Percentiles rank a stretch among this genome's conserved stretches.
phyloP scores from a whole-genome alignment of 78 protist species.

The Dictyostelium purpureum region DNA sequence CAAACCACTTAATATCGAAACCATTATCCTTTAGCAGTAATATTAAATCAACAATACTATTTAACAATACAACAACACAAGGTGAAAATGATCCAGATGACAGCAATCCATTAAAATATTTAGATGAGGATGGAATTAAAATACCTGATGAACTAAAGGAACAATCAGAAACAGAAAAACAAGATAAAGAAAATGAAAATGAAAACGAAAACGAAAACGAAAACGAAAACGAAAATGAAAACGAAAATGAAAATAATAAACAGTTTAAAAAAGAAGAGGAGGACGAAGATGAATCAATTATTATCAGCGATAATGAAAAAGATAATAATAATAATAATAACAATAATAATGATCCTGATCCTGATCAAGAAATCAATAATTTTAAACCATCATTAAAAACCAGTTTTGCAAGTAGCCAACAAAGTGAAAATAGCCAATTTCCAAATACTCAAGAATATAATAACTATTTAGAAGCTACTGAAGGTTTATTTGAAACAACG shows the following conservation, averaged over 20 bases:
- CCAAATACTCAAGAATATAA: background rate
- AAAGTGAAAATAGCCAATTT: constrained; percentile 1
- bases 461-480: background rate
- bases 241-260: too few species aligned
- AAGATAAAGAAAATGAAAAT: background rate
- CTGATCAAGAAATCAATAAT: background rate
- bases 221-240: background rate
- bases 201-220: background rate
- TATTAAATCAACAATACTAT: background rate
- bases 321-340: background rate
- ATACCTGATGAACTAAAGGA: background rate
- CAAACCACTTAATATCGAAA: background rate
- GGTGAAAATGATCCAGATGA: background rate
- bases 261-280: too few species aligned
- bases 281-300: background rate
- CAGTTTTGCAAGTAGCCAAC: background rate
- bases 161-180: background rate
- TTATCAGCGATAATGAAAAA: background rate
- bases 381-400: background rate
- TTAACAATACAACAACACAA: too few species aligned
- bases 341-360: background rate
- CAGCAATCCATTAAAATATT: background rate
- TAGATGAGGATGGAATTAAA: background rate
- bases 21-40: background rate
- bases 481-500: background rate